A percentile compares a stretch with the other conserved stretches of the same genome.
Conservation (phyloP, 768 basidiomycete species). For the Lactarius evosmus region DNA sequence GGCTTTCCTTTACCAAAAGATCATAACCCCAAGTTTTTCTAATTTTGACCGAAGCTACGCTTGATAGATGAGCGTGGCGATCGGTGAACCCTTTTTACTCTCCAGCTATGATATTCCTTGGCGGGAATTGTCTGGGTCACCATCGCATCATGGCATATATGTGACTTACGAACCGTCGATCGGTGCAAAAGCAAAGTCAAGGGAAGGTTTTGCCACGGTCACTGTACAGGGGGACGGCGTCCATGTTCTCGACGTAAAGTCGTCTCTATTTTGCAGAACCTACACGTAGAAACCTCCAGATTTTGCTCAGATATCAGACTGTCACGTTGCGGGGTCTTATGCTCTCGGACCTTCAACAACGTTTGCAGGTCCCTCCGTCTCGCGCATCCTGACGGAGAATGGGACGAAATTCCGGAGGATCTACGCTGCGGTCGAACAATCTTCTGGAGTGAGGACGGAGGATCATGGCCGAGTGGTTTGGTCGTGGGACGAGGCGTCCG, state of each 20-base stretch:
- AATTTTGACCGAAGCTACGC: neutral
- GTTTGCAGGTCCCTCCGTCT: constrained; percentile 27
- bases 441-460: neutral
- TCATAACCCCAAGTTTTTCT: constrained; percentile 1
- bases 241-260: constrained; percentile 67
- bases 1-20: neutral
- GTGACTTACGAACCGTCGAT: constrained; percentile 38
- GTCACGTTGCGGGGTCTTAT: constrained; percentile 23
- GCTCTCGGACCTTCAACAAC: constrained; percentile 27
- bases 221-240: constrained; percentile 72
- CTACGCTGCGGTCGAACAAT: constrained; percentile 22
- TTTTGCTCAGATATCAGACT: constrained; percentile 19
- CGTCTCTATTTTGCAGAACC: neutral
- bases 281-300: neutral
- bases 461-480: constrained; percentile 26
- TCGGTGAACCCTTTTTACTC: constrained; percentile 26
- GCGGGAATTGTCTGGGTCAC: neutral
- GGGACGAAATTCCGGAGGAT: constrained; percentile 21
- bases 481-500: constrained; percentile 31
- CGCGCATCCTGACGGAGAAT: constrained; percentile 13
- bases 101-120: constrained; percentile 22
- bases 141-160: constrained; percentile 31
- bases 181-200: constrained; percentile 30
- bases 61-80: constrained; percentile 18
- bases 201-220: constrained; percentile 60